A percentile compares a stretch with the other conserved stretches of the same genome.
These are phyloP conservation scores for Nasturtium officinale DNA, from an alignment of 345 rosid species.

Conservation along the genomic window DNA sequence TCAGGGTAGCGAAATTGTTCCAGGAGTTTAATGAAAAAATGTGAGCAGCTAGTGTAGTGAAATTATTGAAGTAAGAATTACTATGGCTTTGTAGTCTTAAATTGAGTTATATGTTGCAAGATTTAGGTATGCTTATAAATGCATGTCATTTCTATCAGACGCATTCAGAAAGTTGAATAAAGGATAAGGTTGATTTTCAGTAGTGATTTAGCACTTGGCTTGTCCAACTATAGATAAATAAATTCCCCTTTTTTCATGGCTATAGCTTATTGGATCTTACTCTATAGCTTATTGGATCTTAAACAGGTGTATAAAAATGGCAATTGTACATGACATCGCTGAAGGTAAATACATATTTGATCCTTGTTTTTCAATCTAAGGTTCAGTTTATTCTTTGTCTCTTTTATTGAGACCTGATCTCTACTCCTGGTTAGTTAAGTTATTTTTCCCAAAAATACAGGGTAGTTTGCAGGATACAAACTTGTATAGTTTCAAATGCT, in stretches of 20 bases:
- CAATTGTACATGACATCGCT: constrained; percentile 95
- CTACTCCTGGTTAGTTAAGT: constrained; percentile 1
- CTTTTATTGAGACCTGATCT: neutral
- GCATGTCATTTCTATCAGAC: neutral
- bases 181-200: constrained; percentile 1
- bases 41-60: neutral
- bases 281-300: constrained; percentile 19
- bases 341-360: constrained; percentile 61
- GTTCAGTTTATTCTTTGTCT: neutral
- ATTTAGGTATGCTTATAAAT: neutral
- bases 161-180: constrained; percentile 6
- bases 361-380: neutral
- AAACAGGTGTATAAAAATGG: constrained; percentile 93
- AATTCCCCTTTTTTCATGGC: constrained; percentile 3
- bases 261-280: constrained; percentile 16
- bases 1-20: neutral
- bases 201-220: neutral
- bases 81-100: neutral
- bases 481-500: neutral
- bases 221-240: neutral
- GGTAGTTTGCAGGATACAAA: neutral
- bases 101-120: neutral
- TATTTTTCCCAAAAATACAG: neutral
- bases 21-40: neutral
- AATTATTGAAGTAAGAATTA: constrained; percentile 1